Conservation (phyloP, 2,329 filamentous ascomycete species). For the Colletotrichum brevisporum region DNA sequence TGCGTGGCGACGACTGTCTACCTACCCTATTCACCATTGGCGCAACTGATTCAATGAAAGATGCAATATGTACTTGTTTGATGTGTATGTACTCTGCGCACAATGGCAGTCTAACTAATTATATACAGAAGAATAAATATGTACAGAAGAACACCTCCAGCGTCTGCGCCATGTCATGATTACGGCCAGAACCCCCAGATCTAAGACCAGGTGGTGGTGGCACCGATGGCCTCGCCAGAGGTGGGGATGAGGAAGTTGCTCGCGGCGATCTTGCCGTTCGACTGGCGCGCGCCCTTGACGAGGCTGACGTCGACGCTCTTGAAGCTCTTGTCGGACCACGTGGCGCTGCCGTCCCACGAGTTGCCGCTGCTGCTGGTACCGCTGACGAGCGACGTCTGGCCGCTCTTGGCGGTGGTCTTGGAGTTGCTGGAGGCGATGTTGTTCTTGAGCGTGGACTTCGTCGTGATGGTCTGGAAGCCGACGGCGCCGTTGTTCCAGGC, state of each 20-base stretch:
- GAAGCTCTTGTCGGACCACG: conserved; percentile 50
- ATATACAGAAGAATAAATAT: conserved; percentile 23
- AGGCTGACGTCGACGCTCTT: conserved; percentile 51
- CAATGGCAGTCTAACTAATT: conserved; percentile 22
- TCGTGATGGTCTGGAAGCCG: conserved; percentile 55
- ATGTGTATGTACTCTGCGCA: conserved; percentile 28
- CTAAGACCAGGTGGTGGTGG: conserved; percentile 49
- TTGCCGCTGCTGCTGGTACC: conserved; percentile 51
- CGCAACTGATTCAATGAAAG: background rate
- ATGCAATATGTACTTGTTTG: conserved; percentile 8
- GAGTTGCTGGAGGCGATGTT: conserved; percentile 56
- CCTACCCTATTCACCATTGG: background rate
- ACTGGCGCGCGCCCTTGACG: conserved; percentile 54
- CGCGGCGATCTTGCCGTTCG: conserved; percentile 55
- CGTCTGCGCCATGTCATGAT: too few species aligned
- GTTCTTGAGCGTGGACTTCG: conserved; percentile 51
- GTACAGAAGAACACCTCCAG: conserved; percentile 17
- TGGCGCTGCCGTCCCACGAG: conserved; percentile 56
- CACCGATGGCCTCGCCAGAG: conserved; percentile 53
- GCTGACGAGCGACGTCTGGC: conserved; percentile 46
- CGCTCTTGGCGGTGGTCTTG: conserved; percentile 39
- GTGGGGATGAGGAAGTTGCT: conserved; percentile 59
- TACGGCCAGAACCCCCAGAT: background rate
- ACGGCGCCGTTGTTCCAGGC: conserved; percentile 61
- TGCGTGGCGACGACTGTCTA: background rate